Conservation (phyloP, 2,329 filamentous ascomycete species). For the Fusarium ambrosium region DNA sequence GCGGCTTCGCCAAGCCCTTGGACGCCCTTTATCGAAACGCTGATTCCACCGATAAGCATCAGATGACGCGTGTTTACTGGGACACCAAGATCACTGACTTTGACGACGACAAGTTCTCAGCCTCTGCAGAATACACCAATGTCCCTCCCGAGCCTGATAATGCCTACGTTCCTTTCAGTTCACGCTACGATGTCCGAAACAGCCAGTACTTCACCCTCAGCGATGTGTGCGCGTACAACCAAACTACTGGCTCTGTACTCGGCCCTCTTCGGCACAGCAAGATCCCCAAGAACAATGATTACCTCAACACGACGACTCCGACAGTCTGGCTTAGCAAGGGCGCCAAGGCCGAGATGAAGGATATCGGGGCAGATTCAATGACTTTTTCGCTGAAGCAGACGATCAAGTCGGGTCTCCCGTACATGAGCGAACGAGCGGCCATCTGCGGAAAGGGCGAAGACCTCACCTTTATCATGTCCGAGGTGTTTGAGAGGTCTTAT, state of each 20-base stretch:
- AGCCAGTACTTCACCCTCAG: constrained; percentile 35
- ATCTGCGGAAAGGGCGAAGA: constrained; percentile 2
- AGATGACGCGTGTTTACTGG: constrained; percentile 31
- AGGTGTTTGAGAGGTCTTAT: not conserved
- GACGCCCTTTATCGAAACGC: constrained; percentile 13
- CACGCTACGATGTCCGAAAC: constrained; percentile 1
- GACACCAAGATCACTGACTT: constrained; percentile 22
- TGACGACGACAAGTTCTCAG: constrained; percentile 9
- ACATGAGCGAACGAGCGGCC: not conserved
- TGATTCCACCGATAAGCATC: constrained; percentile 17
- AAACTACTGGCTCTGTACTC: not conserved
- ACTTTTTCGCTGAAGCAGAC: constrained; percentile 24
- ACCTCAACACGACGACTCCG: constrained; percentile 10
- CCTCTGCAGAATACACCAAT: constrained; percentile 22
- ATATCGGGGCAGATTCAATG: constrained; percentile 22
- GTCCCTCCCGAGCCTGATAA: not conserved
- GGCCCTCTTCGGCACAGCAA: not conserved
- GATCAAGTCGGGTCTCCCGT: not conserved
- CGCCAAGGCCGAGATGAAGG: constrained; percentile 20
- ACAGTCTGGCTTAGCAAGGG: constrained; percentile 30
- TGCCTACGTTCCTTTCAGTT: not conserved
- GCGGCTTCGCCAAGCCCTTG: not conserved
- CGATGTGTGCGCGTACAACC: constrained; percentile 24
- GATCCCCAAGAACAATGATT: not conserved
- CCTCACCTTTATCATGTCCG: not conserved